phyloP scores from a whole-genome alignment of 805 yeast species.

The Nakazawaea ambrosiae region DNA sequence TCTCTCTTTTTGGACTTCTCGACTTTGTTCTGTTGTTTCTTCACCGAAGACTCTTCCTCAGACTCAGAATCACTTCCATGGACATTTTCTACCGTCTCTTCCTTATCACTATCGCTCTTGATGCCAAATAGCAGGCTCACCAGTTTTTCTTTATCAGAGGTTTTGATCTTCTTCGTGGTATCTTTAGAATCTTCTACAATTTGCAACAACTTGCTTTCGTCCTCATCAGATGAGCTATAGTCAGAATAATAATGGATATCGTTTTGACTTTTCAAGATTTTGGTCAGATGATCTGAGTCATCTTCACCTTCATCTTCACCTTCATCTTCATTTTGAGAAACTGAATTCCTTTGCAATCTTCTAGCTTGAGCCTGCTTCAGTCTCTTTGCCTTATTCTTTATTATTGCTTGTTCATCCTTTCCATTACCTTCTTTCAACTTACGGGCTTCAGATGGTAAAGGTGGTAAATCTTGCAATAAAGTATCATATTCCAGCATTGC shows the following conservation, averaged over 20 bases:
- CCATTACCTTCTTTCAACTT: background rate
- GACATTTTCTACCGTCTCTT: background rate
- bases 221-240: slow-evolving; percentile 25
- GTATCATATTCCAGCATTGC: slow-evolving; percentile 35
- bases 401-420: slow-evolving; percentile 16
- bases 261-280: slow-evolving; percentile 24
- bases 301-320: background rate
- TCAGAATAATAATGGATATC: slow-evolving; percentile 38
- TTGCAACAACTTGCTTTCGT: slow-evolving; percentile 16
- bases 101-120: slow-evolving; percentile 3
- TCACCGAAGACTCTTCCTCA: background rate
- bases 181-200: slow-evolving; percentile 9
- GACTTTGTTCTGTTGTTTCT: background rate
- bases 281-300: slow-evolving; percentile 19
- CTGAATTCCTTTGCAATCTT: background rate
- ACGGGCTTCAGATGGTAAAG: slow-evolving; percentile 22
- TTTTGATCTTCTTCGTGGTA: background rate
- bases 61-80: background rate
- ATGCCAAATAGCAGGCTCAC: slow-evolving; percentile 6
- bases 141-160: slow-evolving; percentile 1
- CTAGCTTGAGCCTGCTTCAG: background rate
- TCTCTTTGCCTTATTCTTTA: slow-evolving; percentile 16
- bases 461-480: slow-evolving; percentile 19
- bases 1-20: slow-evolving; percentile 5
- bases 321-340: background rate